Base-by-base conservation (phyloP, 1,139 yeast species). In the Kurtzmaniella natalensis region DNA sequence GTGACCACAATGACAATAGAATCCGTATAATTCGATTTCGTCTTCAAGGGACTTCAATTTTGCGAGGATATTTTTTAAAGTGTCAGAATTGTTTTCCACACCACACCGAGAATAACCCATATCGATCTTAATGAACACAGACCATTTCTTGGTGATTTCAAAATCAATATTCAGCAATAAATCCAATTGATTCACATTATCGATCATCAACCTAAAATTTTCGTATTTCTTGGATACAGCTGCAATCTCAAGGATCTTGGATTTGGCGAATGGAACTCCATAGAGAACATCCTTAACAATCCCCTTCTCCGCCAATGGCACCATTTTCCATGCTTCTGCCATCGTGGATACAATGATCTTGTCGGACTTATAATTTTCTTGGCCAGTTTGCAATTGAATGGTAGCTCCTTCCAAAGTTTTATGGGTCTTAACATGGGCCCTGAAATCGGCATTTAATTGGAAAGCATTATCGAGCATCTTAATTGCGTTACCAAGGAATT, bases 1-100 rank as follows among this genome's bases (percentile, higher is more conserved):
- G 44, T 81, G 85, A 2, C 94, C 94, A 1, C 88, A 86, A 57
- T 84, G 94, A 34, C 84, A 79, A 54, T 84, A 84, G 46, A 83
- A 76, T 0, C 94, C 94, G 45, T 64, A 75, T 7, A 82, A 41
- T 7, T 65, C 61, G n/a, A 76, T 61, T 24, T 52, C 45, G 1
- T 56, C 35, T 11, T 45, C 39, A 18, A 45, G 45, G 2, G 24
- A 38, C 10, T 61, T 45, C 2, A 64, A 47, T 27, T 53, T 50
- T 1, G 52, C 37, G 13, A 73, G 40, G n/a, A 70, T 45, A 5
- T 53, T 38, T 3, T 46, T 39, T 31, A 72, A 50, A 7, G 46
- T 51, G 3, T 50, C 45, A 2, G 66, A 49, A 9, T 57, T 61
- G 29, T 56, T 52, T 7, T 47, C 41, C 18, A 78, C 60, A 3